These are phyloP conservation scores for Suillus clintonianus DNA, from an alignment of 768 basidiomycete species.

Conservation along the genomic window DNA sequence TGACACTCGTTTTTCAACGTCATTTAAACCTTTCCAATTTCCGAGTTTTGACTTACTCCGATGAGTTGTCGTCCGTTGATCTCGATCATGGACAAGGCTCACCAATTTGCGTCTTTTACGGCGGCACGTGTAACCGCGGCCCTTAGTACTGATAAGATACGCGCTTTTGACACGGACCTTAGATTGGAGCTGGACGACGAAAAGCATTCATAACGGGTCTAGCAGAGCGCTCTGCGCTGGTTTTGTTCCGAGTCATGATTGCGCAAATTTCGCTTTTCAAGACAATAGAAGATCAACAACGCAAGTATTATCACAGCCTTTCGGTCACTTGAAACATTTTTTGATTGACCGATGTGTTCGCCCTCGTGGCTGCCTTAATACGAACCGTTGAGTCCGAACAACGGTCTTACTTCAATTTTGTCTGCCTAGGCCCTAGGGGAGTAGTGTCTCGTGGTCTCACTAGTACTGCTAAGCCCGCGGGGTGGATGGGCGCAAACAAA, in stretches of 20 bases:
- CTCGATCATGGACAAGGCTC: not conserved
- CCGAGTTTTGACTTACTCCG: constrained; percentile 2
- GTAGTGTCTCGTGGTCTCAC: not conserved
- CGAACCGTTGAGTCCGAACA: not conserved
- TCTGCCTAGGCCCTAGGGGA: too few species aligned
- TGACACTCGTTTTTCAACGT: not conserved
- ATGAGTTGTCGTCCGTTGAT: not conserved
- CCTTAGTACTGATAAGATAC: constrained; percentile 3
- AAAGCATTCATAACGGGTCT: not conserved
- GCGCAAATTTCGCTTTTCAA: not conserved
- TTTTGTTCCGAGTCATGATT: not conserved
- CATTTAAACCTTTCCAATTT: not conserved
- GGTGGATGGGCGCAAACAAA: not conserved
- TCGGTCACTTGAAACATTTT: not conserved
- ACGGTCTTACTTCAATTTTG: too few species aligned
- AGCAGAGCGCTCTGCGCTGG: not conserved
- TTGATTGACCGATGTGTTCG: not conserved
- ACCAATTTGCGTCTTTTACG: constrained; percentile 5
- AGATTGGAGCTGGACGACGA: not conserved
- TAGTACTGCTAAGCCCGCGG: not conserved
- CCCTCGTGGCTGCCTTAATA: not conserved
- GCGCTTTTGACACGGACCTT: not conserved
- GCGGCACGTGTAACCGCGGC: not conserved
- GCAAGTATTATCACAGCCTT: not conserved
- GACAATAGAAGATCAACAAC: not conserved